These are phyloP conservation scores for Cladophialophora yegresii DNA, from an alignment of 2,329 filamentous ascomycete species.

Conservation along the genomic window DNA sequence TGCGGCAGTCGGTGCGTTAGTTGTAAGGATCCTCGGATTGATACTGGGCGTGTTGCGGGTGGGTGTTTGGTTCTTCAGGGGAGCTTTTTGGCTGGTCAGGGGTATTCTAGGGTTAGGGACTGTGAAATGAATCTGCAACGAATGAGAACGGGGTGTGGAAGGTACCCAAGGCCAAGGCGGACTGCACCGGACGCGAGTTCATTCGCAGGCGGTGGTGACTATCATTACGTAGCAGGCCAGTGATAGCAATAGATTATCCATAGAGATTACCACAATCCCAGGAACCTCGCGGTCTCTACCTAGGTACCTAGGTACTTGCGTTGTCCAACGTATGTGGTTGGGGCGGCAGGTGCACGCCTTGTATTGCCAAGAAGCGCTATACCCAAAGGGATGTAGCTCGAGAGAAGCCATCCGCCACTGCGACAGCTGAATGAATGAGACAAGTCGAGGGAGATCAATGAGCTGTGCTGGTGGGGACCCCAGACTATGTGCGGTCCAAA, in stretches of 20 bases:
- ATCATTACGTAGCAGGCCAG: neutral
- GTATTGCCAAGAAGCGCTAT: too few species aligned
- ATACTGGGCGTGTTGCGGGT: constrained; percentile 22
- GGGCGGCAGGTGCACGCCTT: too few species aligned
- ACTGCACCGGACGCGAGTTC: neutral
- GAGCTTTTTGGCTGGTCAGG: constrained; percentile 30
- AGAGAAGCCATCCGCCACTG: too few species aligned
- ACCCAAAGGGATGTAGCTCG: too few species aligned
- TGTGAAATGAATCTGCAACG: constrained; percentile 8
- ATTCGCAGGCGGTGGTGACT: neutral
- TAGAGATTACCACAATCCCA: neutral
- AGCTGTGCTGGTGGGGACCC: too few species aligned
- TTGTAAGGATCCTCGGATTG: constrained; percentile 22
- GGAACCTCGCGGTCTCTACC: neutral
- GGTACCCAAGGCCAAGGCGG: too few species aligned
- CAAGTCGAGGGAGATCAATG: too few species aligned
- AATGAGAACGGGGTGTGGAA: neutral
- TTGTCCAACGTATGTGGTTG: too few species aligned
- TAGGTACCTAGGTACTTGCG: too few species aligned
- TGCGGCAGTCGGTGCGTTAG: constrained; percentile 24
- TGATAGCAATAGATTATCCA: neutral
- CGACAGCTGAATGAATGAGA: too few species aligned
- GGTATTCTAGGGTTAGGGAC: constrained; percentile 23
- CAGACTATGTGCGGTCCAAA: too few species aligned
- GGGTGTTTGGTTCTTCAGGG: constrained; percentile 24